These are phyloP conservation scores for Dunaliella sp. DNA, from an alignment of 139 green algal genomes.

Conservation along the genomic window DNA sequence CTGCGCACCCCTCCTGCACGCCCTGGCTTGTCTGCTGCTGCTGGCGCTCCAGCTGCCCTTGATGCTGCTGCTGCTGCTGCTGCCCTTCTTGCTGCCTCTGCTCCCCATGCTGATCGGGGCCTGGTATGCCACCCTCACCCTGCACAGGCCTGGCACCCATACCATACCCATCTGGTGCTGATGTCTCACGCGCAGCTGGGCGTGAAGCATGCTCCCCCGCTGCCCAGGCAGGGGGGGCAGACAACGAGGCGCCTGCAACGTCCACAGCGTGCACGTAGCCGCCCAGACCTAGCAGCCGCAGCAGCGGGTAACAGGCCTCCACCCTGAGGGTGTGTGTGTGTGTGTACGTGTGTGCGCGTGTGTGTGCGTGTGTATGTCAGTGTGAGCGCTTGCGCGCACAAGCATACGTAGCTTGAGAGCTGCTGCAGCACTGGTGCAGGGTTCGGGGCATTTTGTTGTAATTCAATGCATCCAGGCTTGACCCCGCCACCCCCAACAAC, in stretches of 20 bases:
- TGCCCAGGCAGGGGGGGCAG: not conserved
- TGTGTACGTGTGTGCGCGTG: no score
- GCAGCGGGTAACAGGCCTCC: not conserved
- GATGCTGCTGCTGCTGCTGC: not conserved
- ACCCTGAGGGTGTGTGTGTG: no score
- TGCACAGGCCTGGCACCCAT: not conserved
- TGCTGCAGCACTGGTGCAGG: not conserved
- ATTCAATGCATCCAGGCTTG: no score
- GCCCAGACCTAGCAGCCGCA: constrained; percentile 18
- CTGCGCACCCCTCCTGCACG: not conserved
- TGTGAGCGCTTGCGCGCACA: no score
- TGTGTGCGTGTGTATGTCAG: no score
- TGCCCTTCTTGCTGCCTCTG: not conserved
- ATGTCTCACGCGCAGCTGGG: not conserved
- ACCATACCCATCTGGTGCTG: not conserved
- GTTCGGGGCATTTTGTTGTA: no score
- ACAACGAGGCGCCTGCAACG: not conserved
- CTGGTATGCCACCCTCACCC: not conserved
- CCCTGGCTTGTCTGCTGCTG: not conserved
- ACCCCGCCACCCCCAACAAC: no score
- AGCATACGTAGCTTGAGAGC: not conserved
- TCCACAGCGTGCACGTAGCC: constrained; percentile 27
- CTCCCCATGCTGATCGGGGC: not conserved
- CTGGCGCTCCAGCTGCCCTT: not conserved
- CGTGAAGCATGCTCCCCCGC: not conserved